Conservation (phyloP, 1,284 basidiomycete species). For the Cerioporus squamosus region DNA sequence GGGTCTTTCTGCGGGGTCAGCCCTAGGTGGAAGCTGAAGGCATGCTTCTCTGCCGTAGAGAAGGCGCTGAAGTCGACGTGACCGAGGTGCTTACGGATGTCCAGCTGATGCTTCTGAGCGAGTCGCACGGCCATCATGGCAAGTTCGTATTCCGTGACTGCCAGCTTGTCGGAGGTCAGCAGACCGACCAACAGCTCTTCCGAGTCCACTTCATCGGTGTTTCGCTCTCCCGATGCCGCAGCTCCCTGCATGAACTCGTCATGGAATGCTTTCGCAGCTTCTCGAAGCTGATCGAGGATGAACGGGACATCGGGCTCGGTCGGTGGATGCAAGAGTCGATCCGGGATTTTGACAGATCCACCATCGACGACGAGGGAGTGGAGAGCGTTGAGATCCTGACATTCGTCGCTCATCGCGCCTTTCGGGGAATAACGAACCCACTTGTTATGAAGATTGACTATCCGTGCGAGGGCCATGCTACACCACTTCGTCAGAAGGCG, state of each 20-base stretch:
- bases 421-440: conserved; percentile 58
- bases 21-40: conserved; percentile 43
- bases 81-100: conserved; percentile 47
- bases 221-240: not conserved
- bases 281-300: conserved; percentile 56
- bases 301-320: conserved; percentile 40
- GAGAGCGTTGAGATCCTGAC: conserved; percentile 69
- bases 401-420: conserved; percentile 64
- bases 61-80: conserved; percentile 62
- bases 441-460: conserved; percentile 57
- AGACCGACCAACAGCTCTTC: conserved; percentile 46
- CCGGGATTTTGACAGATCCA: conserved; percentile 59
- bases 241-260: conserved; percentile 37
- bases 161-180: conserved; percentile 51
- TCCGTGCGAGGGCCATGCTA: conserved; percentile 48
- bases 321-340: conserved; percentile 50
- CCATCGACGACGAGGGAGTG: conserved; percentile 72
- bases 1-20: conserved; percentile 42
- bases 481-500: not conserved
- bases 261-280: conserved; percentile 50
- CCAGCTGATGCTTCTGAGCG: conserved; percentile 47
- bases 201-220: conserved; percentile 36
- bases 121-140: conserved; percentile 53
- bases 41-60: conserved; percentile 54
- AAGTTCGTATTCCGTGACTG: conserved; percentile 62